Base-by-base conservation (phyloP, 2,329 filamentous ascomycete genomes). In the Exophiala spinifera region DNA sequence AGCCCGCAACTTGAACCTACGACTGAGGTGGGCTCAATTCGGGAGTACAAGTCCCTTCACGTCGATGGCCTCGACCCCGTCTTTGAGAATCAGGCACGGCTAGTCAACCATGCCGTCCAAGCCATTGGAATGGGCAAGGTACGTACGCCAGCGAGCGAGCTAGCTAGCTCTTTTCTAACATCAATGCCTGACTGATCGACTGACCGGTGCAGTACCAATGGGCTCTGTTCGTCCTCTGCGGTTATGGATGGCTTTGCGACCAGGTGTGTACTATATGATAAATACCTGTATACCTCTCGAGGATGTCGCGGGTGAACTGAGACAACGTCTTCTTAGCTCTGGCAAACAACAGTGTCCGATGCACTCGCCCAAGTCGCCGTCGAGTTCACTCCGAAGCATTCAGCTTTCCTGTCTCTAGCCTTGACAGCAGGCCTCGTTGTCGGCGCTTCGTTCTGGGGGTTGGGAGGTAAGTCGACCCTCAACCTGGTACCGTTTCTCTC, bases 201-300 rank as follows among this genome's bases (percentile, higher is more conserved):
- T 54, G 46, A 55, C 19, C 19, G n/a, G 39, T 31, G 11, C 36
- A 76, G 53, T 95, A 95, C 66, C 89, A 95, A 67, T 94, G 89
- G 89, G 79, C 89, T 64, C 75, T 95, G 3, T 95, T 95, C 67
- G 70, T 84, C 23, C 76, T 95, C 0, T 91, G 88, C 65, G 90
- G 90, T 1, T 91, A 89, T 66, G 90, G 90, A 15, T 95, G 89
- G 89, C 81, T 91, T 34, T 71, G 83, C 34, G 81, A 83, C 60
- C 66, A 83, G 19, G 70, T 31, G 28, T 6, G 8, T 31, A 31
- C 3, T 31, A 3, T 10, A 31, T 3, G 3, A 31, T n/a, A n/a
- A n/a, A n/a, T n/a, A n/a, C n/a, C n/a, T n/a, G n/a, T n/a, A n/a
- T n/a, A n/a, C n/a, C 28, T 31, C 10, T 10, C 11, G 28, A 10